Base-by-base conservation (phyloP, 306 rosid species). In the Casuarina cunninghamiana region DNA sequence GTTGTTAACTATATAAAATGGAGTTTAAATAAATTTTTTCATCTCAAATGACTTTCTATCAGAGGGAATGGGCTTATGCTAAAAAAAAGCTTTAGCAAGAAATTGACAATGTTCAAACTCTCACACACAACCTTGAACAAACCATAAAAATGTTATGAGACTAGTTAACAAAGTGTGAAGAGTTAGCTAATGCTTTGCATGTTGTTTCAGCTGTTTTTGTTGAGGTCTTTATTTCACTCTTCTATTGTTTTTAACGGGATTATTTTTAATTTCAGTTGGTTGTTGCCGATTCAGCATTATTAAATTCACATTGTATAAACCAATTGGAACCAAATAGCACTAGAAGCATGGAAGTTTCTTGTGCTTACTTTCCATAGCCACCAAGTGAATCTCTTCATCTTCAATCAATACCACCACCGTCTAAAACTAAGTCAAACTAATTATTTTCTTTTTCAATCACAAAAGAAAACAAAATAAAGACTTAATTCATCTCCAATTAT, bases 31-130 rank as follows among this genome's bases (percentile, higher is more conserved):
- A 5, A 35, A 58, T 17, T 7, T 32, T 45, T 13, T 73, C 53
- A 13, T 76, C 9, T 37, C 35, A 37, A 82, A 77, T 83, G 61
- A 37, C 11, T 46, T 66, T 43, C 38, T 53, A 5, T 58, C 74
- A 95, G 99, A 86, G 89, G 87, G 97, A 95, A 83, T 95, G 99
- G 99, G 97, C 93, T 41, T 97, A 91, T 77, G 97, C 89, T 75
- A 93, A 89, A 88, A 90, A 87, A 79, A 97, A 95, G 82, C 83
- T 95, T 71, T 92, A 88, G 72, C 90, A 88, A 71, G 97, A 93
- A 83, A 84, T 92, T 46, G 91, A 87, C 75, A 91, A 83, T 83
- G 85, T 83, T 79, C 89, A 91, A 71, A 83, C 80, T 77, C 81
- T 93, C 76, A 78, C 90, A 44, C 79, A 67, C 65, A 96, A 91